Percentiles rank a stretch among this genome's conserved stretches.
phyloP scores from a whole-genome alignment of 2,329 filamentous ascomycete genomes.

The Conoideocrella luteorostrata region DNA sequence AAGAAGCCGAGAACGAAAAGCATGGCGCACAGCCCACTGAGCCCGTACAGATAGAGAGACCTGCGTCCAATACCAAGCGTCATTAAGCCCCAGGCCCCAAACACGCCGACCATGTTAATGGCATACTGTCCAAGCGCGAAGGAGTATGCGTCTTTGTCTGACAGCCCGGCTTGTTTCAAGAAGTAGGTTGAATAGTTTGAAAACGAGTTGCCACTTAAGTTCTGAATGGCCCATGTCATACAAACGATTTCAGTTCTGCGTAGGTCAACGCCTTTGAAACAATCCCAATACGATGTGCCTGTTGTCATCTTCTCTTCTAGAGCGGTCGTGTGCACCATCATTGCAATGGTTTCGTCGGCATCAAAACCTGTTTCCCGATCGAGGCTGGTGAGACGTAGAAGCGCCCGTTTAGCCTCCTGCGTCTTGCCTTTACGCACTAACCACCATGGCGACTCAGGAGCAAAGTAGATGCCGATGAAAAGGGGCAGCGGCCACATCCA shows the following conservation, averaged over 20 bases:
- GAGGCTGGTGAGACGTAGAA: constrained; percentile 58
- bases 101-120: constrained; percentile 73
- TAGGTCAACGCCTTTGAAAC: constrained; percentile 72
- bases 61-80: constrained; percentile 67
- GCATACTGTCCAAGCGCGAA: constrained; percentile 60
- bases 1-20: constrained; percentile 80
- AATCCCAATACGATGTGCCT: constrained; percentile 72
- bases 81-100: constrained; percentile 79
- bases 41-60: constrained; percentile 67
- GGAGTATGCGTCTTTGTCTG: constrained; percentile 44
- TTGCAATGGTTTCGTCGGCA: constrained; percentile 76
- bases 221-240: constrained; percentile 59
- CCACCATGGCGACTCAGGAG: constrained; percentile 70
- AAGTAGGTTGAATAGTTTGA: constrained; percentile 62
- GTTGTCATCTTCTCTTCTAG: constrained; percentile 69
- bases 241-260: constrained; percentile 69
- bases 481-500: constrained; percentile 73
- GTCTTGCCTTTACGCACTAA: constrained; percentile 60
- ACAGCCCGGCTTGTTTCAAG: constrained; percentile 52
- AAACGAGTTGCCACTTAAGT: constrained; percentile 57
- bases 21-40: constrained; percentile 68
- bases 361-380: constrained; percentile 66
- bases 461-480: constrained; percentile 58
- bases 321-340: constrained; percentile 87
- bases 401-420: constrained; percentile 59